Base-by-base conservation (phyloP, 1,284 basidiomycete species). In the Schizophyllum amplum region DNA sequence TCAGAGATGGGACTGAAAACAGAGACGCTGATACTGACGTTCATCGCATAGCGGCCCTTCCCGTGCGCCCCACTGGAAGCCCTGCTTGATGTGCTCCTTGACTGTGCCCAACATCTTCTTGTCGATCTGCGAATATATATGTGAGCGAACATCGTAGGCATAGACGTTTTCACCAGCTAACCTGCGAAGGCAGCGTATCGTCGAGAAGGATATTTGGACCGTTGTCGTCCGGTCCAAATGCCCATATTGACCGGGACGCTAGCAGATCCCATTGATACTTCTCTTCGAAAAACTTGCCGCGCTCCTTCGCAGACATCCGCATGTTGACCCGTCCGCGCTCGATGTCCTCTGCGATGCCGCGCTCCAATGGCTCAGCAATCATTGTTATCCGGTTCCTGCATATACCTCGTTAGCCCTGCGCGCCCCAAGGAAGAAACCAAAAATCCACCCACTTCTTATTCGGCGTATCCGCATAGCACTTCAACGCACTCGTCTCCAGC, bases 241-340 rank as follows among this genome's bases (percentile, higher is more conserved):
- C 94, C 97, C 97, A 99, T 74, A 99, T 96, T 66, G 95, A 98
- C 59, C 97, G 83, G 51, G 94, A 95, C 1, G 97, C 96, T 60
- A 99, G 81, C 66, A 98, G 71, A 75, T 99, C 97, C 97, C 97
- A 99, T 59, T 96, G 91, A 71, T 98, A 98, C 69, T 94, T 95
- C 67, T 92, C 87, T 72, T 97, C 86, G 72, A 98, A 97, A 75
- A 94, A 93, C 58, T 86, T 89, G 42, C 94, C 95, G 51, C 95
- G 80, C 67, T 97, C 92, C 72, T 97, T 97, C 48, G 90, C 82
- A 2, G 91, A 82, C 92, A 97, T 94, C 24, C 87, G 84, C 84
- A 98, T 96, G 57, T 87, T 90, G 55, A 98, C 90, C 54, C 86
- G 84, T 26, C 94, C 94, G 11, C 83, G 81, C 72, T 98, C 95